These are phyloP conservation scores for Cicer pinnatifidum DNA, from an alignment of 306 rosid species.

Conservation along the genomic window DNA sequence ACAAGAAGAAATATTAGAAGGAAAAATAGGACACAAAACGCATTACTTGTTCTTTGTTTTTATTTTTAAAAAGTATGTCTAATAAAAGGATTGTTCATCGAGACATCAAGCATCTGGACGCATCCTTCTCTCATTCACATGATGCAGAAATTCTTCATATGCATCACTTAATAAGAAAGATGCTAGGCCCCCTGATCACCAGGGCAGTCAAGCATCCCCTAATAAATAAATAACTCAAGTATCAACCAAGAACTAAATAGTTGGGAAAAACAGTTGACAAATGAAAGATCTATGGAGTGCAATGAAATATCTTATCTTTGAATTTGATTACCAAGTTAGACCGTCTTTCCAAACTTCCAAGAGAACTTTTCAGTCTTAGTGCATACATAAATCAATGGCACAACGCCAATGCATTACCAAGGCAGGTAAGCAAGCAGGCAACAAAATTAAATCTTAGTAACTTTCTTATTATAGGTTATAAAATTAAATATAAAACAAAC, in stretches of 20 bases:
- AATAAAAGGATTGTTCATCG: constrained; percentile 1
- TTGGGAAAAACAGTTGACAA: background rate
- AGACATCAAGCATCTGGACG: background rate
- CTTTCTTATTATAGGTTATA: background rate
- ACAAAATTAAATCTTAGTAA: background rate
- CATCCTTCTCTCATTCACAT: constrained; percentile 14
- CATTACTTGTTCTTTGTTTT: background rate
- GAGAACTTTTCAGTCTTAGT: constrained; percentile 26
- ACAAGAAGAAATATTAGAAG: background rate
- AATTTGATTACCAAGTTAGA: constrained; percentile 28
- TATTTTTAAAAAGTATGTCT: background rate
- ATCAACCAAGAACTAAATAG: constrained; percentile 19
- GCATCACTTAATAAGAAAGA: background rate
- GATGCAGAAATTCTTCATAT: background rate
- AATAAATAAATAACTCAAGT: background rate
- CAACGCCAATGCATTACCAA: constrained; percentile 32
- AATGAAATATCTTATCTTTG: background rate
- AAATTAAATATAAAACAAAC: constrained; percentile 1
- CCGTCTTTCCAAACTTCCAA: background rate
- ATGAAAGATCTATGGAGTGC: background rate
- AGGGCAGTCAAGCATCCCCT: background rate
- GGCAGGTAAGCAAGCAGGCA: background rate
- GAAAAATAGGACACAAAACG: background rate
- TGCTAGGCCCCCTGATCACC: background rate
- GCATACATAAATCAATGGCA: background rate